Percentiles rank a stretch among this genome's conserved stretches.
These are phyloP conservation scores for Astrephomene gubernaculifera DNA, from an alignment of 139 green algal genomes.

Conservation along the genomic window DNA sequence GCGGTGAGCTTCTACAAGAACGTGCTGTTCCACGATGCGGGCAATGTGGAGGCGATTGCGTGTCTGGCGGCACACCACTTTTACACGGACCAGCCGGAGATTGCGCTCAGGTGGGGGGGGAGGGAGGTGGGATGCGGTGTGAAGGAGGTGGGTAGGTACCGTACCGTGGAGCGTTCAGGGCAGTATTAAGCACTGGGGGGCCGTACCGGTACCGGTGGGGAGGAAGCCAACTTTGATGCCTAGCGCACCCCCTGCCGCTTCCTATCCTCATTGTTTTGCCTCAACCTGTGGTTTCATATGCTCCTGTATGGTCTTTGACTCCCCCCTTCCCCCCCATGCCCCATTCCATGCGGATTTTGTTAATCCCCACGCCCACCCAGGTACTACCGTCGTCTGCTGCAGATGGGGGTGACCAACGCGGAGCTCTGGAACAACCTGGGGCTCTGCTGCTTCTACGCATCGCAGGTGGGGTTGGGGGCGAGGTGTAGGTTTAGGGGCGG, in stretches of 20 bases:
- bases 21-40: slow-evolving; percentile 71
- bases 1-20: slow-evolving; percentile 63
- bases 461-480: slow-evolving; percentile 52
- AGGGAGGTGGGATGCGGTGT: neutral
- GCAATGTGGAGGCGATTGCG: slow-evolving; percentile 84
- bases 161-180: neutral
- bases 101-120: slow-evolving; percentile 70
- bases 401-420: slow-evolving; percentile 81
- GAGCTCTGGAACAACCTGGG: slow-evolving; percentile 89
- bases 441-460: slow-evolving; percentile 87
- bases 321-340: no score
- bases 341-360: no score
- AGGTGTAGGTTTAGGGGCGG: neutral
- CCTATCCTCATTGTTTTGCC: no score
- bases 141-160: neutral
- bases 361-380: slow-evolving; percentile 20
- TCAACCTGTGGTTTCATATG: no score
- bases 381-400: slow-evolving; percentile 65
- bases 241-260: no score
- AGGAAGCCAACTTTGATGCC: no score
- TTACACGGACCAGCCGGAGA: slow-evolving; percentile 89
- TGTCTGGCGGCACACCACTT: slow-evolving; percentile 84
- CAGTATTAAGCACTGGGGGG: no score
- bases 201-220: no score
- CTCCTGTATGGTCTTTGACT: no score